Base-by-base conservation (phyloP, 2,329 filamentous ascomycete species). In the Ophiocordyceps robertsii region DNA sequence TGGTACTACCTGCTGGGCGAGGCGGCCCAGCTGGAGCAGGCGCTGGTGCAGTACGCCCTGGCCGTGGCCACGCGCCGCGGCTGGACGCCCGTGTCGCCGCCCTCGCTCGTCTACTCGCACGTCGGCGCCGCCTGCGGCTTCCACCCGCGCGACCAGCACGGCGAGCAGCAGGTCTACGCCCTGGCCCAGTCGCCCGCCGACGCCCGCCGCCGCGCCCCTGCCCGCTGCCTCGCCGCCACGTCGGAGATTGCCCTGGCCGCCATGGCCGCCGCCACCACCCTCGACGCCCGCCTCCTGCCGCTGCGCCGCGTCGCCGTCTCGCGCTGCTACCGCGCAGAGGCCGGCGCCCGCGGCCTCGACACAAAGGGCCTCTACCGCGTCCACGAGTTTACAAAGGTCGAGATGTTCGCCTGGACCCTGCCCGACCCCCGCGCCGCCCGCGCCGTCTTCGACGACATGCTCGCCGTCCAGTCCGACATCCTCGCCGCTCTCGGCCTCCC, bases 311-410 rank as follows among this genome's bases (percentile, higher is more conserved):
- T 93, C 3, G 92, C 85, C 14, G 79, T 84, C 1, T 95, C 86
- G 44, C 75, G 92, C n/a, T 94, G 89, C 68, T 98, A 93, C 64
- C 83, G 92, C 41, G 92, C 92, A 37, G 92, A 98, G 65, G 92
- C 92, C 0, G 92, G 92, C 29, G 85, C 88, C 1, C 74, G 90
- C 33, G 92, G 92, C 29, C 80, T 83, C 21, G 86, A 92, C 52
- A 95, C 89, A 2, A 95, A 95, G 64, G 92, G 92, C 6, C 68
- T 98, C 2, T 98, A 96, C 64, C 82, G 92, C 27, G 92, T 98
- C 4, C 92, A 98, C 63, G 92, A 98, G 63, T 98, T 98, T 64
- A 95, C 88, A 27, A 98, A 98, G 61, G 90, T 98, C 0, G 92
- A 98, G 63, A 80, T 98, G 70, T 96, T 98, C 58, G 88, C 84